These are phyloP conservation scores for Apiotrichum sp. DNA, from an alignment of 1,284 basidiomycete species.

Conservation along the genomic window DNA sequence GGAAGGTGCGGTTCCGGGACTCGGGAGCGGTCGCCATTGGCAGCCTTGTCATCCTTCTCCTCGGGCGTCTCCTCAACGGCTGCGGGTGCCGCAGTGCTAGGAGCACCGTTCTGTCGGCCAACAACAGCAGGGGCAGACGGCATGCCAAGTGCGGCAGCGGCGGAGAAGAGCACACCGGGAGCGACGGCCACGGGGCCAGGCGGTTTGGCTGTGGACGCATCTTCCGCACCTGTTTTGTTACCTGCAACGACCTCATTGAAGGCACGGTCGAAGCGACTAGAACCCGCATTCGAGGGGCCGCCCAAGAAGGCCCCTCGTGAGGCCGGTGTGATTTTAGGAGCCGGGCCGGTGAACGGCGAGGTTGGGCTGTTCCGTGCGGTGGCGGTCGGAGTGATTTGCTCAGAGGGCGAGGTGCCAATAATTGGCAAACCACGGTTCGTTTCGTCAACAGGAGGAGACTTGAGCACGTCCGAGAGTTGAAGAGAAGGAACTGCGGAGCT, in stretches of 20 bases:
- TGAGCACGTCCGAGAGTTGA: constrained; percentile 43
- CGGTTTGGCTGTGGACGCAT: constrained; percentile 24
- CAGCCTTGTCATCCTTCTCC: constrained; percentile 5
- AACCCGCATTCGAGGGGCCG: constrained; percentile 17
- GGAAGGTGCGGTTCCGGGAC: constrained; percentile 31
- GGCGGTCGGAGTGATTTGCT: constrained; percentile 26
- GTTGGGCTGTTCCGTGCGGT: constrained; percentile 28
- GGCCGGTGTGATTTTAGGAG: constrained; percentile 29
- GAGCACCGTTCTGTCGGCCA: constrained; percentile 12
- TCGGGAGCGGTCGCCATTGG: constrained; percentile 13
- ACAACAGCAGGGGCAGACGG: constrained; percentile 31
- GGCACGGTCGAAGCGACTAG: constrained; percentile 37
- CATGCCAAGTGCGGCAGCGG: constrained; percentile 33
- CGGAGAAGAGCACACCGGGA: constrained; percentile 39
- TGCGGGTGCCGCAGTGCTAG: not conserved
- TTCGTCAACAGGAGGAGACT: constrained; percentile 29
- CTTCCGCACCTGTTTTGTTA: constrained; percentile 29
- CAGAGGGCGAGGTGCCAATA: not conserved
- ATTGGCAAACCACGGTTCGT: not conserved
- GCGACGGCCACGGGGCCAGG: constrained; percentile 36
- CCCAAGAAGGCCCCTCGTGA: constrained; percentile 29
- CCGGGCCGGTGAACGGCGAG: constrained; percentile 29
- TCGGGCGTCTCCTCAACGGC: not conserved
- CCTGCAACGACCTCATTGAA: constrained; percentile 45
- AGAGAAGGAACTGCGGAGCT: constrained; percentile 24